Percentiles rank a stretch among this genome's conserved stretches.
phyloP scores from a whole-genome alignment of 768 basidiomycete species.

The Tylopilus cervinicoccineus region DNA sequence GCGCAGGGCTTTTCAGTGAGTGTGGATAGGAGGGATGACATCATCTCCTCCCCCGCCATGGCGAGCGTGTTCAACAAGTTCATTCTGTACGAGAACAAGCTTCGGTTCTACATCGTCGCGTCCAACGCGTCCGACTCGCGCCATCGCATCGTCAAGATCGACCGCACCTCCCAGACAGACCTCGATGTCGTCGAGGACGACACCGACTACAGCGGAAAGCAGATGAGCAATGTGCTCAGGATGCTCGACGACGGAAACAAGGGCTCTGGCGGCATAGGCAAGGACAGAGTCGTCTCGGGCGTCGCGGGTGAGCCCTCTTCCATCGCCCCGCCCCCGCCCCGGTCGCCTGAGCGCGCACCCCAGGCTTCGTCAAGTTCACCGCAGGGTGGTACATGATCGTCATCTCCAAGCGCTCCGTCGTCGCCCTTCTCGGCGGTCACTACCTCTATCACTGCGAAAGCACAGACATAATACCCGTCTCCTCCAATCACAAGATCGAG shows the following conservation, averaged over 20 bases:
- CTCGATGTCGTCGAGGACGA: conserved; percentile 83
- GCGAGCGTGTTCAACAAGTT: conserved; percentile 61
- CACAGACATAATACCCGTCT: conserved; percentile 78
- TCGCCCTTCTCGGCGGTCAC: conserved; percentile 91
- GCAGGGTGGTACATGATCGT: conserved; percentile 95
- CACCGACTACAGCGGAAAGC: conserved; percentile 80
- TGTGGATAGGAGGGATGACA: conserved; percentile 22
- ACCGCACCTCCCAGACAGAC: conserved; percentile 75
- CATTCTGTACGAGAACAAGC: conserved; percentile 88
- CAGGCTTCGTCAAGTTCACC: conserved; percentile 89
- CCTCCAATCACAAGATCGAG: conserved; percentile 78
- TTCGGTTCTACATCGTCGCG: conserved; percentile 88
- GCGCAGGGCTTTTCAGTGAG: not conserved
- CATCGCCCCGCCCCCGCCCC: no score
- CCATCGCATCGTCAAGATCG: conserved; percentile 91
- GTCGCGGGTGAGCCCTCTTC: conserved; percentile 56
- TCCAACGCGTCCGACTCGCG: conserved; percentile 85
- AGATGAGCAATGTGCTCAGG: conserved; percentile 87
- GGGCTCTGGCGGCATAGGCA: conserved; percentile 81
- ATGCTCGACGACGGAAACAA: conserved; percentile 97
- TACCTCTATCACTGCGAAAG: conserved; percentile 96
- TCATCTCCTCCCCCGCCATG: conserved; percentile 12
- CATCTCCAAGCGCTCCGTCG: conserved; percentile 85
- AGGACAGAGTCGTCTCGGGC: conserved; percentile 73
- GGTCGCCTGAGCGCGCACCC: not conserved